Evolutionary conservation across 805 yeast genomes (phyloP), one percentile per base, ranked within the genome.

Genomic region (Lipomyces lipofer): DNA sequence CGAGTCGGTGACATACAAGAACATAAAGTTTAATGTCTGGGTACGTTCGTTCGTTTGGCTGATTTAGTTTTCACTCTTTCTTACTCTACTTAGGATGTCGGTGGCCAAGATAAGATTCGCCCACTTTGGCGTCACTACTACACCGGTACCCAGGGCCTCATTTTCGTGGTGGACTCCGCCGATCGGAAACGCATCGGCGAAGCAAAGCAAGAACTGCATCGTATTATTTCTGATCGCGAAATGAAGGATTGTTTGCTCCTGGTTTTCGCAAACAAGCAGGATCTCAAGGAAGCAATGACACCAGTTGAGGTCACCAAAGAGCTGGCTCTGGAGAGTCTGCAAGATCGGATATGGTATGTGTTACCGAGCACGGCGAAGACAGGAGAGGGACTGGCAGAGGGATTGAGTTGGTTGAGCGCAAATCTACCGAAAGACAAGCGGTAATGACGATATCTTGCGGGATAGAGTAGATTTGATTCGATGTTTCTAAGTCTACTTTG

Each of bases 301-400:
- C 97, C 98, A 65, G 96, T 97, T 64, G 98, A 92, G 80, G 88
- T 92, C 75, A 90, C 97, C 67, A 97, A 90, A 78, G 90, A 89
- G 77, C 83, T 92, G 70, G 97, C 97, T 63, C 85, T 92, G 72
- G 97, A 91, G 75, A 88, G 97, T 52, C 86, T 94, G 74, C 87
- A 96, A 81, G 96, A 91, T 80, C 88, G 98, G 78, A 96, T 96
- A 70, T 94, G 99, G 99, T 92, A 87, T 79, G 92, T 94, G 73
- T 97, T 92, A 79, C 89, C 99, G 66, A 88, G 98, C 63, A 91
- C 98, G 79, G 99, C 99, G 66, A 92, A 97, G 65, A 88, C 98
- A 61, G 99, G 98, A 79, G 97, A 91, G 74, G 98, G 98, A 80
- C 80, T 90, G 71, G 87, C 89, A 75, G 97, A 90, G 78, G 97